Conservation (phyloP, 192 early-diverging fungal species). For the Pecoramyces ruminantium region DNA sequence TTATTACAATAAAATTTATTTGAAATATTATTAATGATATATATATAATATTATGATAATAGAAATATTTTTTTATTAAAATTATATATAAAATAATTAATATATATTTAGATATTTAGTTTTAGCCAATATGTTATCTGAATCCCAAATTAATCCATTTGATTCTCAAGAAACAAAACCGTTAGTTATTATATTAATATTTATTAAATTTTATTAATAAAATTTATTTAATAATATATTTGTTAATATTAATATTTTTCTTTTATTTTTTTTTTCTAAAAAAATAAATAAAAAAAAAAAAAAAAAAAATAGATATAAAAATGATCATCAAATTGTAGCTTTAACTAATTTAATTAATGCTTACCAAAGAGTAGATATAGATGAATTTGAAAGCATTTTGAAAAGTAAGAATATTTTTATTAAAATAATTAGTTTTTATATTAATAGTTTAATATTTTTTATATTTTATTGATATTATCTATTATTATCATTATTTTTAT, state of each 20-base stretch:
- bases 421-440: too few species aligned
- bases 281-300: too few species aligned
- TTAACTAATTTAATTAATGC: constrained; percentile 83
- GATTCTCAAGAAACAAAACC: constrained; percentile 95
- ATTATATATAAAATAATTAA: too few species aligned
- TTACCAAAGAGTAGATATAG: constrained; percentile 75
- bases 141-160: constrained; percentile 89
- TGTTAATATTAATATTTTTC: neutral
- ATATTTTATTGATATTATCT: too few species aligned
- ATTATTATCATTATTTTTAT: too few species aligned
- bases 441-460: too few species aligned
- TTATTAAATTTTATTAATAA: too few species aligned
- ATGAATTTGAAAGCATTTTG: constrained; percentile 76
- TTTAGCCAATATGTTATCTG: constrained; percentile 88
- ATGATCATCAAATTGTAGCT: constrained; percentile 77
- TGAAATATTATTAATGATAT: too few species aligned
- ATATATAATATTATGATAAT: too few species aligned
- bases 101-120: constrained; percentile 58
- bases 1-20: neutral
- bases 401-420: constrained; percentile 12
- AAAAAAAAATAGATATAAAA: constrained; percentile 52
- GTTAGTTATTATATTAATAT: constrained; percentile 13
- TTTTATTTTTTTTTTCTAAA: neutral
- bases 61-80: too few species aligned
- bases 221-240: neutral